A percentile compares a stretch with the other conserved stretches of the same genome.
These are phyloP conservation scores for Ophiorrhiza pumila DNA, from an alignment of 257 asterid genomes.

Conservation along the genomic window DNA sequence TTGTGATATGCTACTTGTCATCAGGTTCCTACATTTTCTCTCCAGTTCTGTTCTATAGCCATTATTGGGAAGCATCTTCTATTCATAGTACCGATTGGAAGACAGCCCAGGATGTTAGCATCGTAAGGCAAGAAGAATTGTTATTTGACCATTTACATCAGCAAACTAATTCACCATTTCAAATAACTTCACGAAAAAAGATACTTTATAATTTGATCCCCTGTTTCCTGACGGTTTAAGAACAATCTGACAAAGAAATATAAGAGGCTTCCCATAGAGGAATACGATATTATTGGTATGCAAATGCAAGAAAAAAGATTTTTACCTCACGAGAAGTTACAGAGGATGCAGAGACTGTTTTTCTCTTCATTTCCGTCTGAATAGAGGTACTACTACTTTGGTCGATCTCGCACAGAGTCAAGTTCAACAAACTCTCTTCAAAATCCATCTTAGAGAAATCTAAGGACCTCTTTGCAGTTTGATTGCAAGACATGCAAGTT, in stretches of 20 bases:
- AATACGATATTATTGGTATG: neutral
- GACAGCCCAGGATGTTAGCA: neutral
- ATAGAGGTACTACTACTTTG: slow-evolving; percentile 12
- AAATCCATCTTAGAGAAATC: slow-evolving; percentile 43
- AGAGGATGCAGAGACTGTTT: slow-evolving; percentile 5
- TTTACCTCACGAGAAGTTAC: neutral
- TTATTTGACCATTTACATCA: neutral
- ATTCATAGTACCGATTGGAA: neutral
- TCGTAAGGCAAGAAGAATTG: neutral
- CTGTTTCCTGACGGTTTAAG: neutral
- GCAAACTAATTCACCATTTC: neutral
- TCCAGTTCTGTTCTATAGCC: neutral
- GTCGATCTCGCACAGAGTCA: slow-evolving; percentile 12
- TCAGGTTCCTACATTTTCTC: neutral
- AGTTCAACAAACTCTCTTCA: slow-evolving; percentile 21
- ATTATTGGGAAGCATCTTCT: neutral
- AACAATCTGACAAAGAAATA: neutral
- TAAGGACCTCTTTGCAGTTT: slow-evolving; percentile 64
- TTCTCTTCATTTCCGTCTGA: slow-evolving; percentile 11
- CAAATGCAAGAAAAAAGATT: slow-evolving; percentile 3
- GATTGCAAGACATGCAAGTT: slow-evolving; percentile 34
- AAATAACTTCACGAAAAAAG: neutral
- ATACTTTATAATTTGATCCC: neutral
- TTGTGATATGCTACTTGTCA: neutral
- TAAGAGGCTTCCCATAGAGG: neutral